These are phyloP conservation scores for Pseudocercospora cruenta DNA, from an alignment of 2,329 filamentous ascomycete genomes.

Conservation along the genomic window DNA sequence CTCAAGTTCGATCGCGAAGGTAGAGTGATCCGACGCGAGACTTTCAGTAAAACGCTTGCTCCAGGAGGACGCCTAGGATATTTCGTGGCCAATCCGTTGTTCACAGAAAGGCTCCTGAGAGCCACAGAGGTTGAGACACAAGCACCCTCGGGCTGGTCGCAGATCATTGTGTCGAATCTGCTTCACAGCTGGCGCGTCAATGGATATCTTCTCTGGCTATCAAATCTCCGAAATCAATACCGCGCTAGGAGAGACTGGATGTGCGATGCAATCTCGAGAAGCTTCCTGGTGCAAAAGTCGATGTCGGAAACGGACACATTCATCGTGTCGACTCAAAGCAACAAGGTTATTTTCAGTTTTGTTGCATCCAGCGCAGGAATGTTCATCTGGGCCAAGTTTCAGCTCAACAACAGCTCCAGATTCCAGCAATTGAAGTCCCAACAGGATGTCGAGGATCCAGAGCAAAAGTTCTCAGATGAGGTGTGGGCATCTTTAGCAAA, in stretches of 20 bases:
- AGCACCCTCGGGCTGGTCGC: conserved; percentile 6
- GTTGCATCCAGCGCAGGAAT: conserved; percentile 7
- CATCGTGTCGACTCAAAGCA: background rate
- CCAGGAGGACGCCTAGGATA: conserved; percentile 10
- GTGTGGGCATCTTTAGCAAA: conserved; percentile 5
- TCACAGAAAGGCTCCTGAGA: conserved; percentile 9
- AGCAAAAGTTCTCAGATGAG: conserved; percentile 9
- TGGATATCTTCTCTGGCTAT: conserved; percentile 10
- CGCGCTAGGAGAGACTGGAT: conserved; percentile 12
- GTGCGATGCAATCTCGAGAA: conserved; percentile 2
- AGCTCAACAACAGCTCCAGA: background rate
- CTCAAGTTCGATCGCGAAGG: conserved; percentile 6
- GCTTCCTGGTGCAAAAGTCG: background rate
- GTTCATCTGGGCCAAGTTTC: conserved; percentile 13
- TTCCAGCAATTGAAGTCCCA: background rate
- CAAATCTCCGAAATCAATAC: conserved; percentile 7
- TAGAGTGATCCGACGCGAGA: conserved; percentile 6
- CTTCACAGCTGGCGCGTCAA: conserved; percentile 3
- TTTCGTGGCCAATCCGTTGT: conserved; percentile 7
- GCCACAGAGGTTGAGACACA: conserved; percentile 11
- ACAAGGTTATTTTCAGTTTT: conserved; percentile 7
- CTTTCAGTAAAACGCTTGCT: conserved; percentile 11
- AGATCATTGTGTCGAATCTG: conserved; percentile 8
- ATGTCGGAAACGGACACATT: background rate
- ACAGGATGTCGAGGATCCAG: conserved; percentile 3